Conservation (phyloP, 345 rosid species). For the Eucalyptus viminalis region DNA sequence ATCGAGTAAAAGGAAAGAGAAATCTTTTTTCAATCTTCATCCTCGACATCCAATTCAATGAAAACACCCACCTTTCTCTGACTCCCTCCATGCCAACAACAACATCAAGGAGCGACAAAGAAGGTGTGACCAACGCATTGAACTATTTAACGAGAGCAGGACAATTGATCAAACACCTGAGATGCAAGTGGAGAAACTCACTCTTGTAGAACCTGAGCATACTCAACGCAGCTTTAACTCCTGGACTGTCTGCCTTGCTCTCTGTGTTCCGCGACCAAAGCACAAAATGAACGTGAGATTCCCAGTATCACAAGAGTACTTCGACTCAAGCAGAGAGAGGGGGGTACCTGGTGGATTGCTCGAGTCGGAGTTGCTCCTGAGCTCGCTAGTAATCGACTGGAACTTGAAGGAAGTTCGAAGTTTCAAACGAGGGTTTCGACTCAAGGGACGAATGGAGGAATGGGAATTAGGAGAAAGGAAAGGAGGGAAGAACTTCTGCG, state of each 20-base stretch:
- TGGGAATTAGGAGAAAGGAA: constrained; percentile 1
- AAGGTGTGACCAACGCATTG: neutral
- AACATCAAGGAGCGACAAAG: neutral
- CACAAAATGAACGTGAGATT: neutral
- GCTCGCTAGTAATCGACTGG: constrained; percentile 3
- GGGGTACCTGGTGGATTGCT: constrained; percentile 25
- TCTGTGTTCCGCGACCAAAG: constrained; percentile 4
- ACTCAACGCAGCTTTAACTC: constrained; percentile 73
- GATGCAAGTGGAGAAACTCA: neutral
- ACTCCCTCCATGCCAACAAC: neutral
- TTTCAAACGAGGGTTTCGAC: neutral
- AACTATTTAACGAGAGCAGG: neutral
- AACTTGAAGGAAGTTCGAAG: neutral
- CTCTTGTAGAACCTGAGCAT: constrained; percentile 77
- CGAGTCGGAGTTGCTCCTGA: constrained; percentile 8
- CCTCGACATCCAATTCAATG: neutral
- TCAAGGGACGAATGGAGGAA: neutral
- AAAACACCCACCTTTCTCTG: neutral
- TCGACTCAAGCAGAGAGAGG: neutral
- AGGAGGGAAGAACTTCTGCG: neutral
- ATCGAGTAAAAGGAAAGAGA: neutral
- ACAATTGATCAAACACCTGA: neutral
- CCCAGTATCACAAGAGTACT: neutral
- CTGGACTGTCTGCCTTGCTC: constrained; percentile 30
- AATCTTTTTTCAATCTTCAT: neutral